Evolutionary conservation across 2,329 filamentous ascomycete species (phyloP).

Genomic region (Fusarium sp.): DNA sequence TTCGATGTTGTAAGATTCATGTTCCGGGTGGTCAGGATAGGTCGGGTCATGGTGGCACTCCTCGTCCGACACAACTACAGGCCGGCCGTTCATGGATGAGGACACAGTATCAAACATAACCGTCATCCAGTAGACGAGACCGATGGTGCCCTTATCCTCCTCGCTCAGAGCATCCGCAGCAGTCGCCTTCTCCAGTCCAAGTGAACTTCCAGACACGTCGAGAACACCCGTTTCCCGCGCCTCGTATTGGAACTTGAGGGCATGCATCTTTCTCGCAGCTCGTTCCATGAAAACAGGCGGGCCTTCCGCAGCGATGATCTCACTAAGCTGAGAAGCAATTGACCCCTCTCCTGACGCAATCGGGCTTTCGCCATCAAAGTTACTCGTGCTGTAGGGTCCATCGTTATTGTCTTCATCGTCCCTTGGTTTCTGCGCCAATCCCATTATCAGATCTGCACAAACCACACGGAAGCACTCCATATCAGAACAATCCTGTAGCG

Average conservation of each 20-base stretch:
- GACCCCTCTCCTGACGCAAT: constrained; percentile 41
- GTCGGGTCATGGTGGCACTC: constrained; percentile 55
- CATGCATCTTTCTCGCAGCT: constrained; percentile 55
- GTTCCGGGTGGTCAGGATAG: constrained; percentile 39
- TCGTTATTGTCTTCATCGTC: constrained; percentile 43
- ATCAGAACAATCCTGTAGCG: constrained; percentile 53
- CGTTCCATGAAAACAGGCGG: constrained; percentile 52
- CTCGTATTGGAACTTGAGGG: constrained; percentile 53
- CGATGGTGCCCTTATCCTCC: constrained; percentile 59
- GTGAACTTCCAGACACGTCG: constrained; percentile 42
- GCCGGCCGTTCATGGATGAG: constrained; percentile 61
- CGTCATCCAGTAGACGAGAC: constrained; percentile 69
- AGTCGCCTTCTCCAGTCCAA: constrained; percentile 43
- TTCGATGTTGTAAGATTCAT: constrained; percentile 36
- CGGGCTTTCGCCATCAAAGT: constrained; percentile 37
- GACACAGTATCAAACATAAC: constrained; percentile 71
- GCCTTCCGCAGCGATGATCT: constrained; percentile 46
- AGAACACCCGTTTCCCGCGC: constrained; percentile 45
- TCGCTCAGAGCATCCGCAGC: constrained; percentile 41
- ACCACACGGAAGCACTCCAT: constrained; percentile 56
- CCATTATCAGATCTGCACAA: constrained; percentile 56
- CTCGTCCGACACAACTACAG: constrained; percentile 55
- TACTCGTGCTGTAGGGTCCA: constrained; percentile 22
- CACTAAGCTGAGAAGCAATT: constrained; percentile 49
- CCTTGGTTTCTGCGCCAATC: constrained; percentile 53